phyloP scores from a whole-genome alignment of 2,329 filamentous ascomycete genomes.

The Setomelanomma holmii region DNA sequence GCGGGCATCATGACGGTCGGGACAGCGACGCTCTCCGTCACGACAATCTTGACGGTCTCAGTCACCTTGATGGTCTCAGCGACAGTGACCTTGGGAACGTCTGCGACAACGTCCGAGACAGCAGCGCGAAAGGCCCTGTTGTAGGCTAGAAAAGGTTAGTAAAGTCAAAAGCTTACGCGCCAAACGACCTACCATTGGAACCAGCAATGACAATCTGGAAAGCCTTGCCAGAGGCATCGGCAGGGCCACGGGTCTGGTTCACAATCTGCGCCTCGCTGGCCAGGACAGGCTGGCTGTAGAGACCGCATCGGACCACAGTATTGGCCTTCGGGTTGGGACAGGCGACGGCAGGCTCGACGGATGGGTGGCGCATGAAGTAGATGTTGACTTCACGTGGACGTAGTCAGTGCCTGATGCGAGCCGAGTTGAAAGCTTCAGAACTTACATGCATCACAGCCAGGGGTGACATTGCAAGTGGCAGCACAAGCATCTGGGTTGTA shows the following conservation, averaged over 20 bases:
- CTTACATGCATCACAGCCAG: not conserved
- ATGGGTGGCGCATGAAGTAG: constrained; percentile 24
- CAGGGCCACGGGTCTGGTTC: constrained; percentile 14
- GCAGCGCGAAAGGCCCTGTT: not conserved
- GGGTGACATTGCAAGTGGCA: not conserved
- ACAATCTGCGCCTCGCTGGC: constrained; percentile 10
- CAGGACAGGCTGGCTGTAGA: constrained; percentile 13
- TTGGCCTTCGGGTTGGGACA: constrained; percentile 27
- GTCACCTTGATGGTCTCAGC: too few relatives aligned
- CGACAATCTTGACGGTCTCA: too few relatives aligned
- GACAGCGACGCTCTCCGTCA: too few relatives aligned
- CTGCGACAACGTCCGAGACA: too few relatives aligned
- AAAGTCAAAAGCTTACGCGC: not conserved
- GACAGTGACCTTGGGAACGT: too few relatives aligned
- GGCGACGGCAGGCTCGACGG: constrained; percentile 2
- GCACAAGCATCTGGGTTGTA: constrained; percentile 5
- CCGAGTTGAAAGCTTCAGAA: not conserved
- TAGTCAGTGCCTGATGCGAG: constrained; percentile 13
- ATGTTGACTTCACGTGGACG: constrained; percentile 24
- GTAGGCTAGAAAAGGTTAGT: not conserved
- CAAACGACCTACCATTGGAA: constrained; percentile 18
- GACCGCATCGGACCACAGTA: constrained; percentile 15
- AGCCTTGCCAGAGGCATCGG: constrained; percentile 10
- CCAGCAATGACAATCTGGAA: constrained; percentile 17
- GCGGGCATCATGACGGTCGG: too few relatives aligned